Conservation (phyloP, 352 stramenopile species). For the Globisporangium middletonii region DNA sequence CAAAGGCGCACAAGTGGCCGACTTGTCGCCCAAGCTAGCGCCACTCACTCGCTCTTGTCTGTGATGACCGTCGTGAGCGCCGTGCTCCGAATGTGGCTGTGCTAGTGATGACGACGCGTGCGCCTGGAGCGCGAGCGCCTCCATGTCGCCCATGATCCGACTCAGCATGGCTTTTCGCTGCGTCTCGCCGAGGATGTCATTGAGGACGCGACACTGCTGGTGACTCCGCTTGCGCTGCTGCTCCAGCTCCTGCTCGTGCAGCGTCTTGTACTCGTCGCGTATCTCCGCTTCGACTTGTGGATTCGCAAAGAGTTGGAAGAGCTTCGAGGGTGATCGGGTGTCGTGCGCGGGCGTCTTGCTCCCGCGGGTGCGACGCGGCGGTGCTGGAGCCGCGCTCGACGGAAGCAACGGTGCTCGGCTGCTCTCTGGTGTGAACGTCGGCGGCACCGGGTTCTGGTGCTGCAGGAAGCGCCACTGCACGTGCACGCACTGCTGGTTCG, state of each 20-base stretch:
- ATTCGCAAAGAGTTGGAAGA: slow-evolving; percentile 11
- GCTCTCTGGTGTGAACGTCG: slow-evolving; percentile 4
- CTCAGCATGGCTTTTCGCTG: slow-evolving; percentile 56
- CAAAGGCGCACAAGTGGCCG: neutral
- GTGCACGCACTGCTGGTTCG: slow-evolving; percentile 27
- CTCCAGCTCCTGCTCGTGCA: slow-evolving; percentile 6
- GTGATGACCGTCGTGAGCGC: neutral
- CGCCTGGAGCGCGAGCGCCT: slow-evolving; percentile 28
- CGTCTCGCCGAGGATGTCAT: slow-evolving; percentile 53
- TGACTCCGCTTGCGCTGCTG: slow-evolving; percentile 11
- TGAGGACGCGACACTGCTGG: slow-evolving; percentile 22
- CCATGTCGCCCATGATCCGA: slow-evolving; percentile 62
- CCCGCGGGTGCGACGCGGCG: neutral
- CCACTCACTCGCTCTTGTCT: neutral
- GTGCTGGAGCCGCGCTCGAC: neutral
- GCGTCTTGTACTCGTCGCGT: slow-evolving; percentile 2
- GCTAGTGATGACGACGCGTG: neutral
- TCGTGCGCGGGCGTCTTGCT: neutral
- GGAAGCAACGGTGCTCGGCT: neutral
- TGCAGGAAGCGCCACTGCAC: slow-evolving; percentile 57
- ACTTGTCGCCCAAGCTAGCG: neutral
- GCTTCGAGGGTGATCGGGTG: neutral
- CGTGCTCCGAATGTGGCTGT: neutral
- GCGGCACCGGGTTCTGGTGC: slow-evolving; percentile 24
- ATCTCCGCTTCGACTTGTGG: slow-evolving; percentile 14